Evolutionary conservation across 1,284 basidiomycete genomes (phyloP).

Genomic region (Sporisorium exsertum): DNA sequence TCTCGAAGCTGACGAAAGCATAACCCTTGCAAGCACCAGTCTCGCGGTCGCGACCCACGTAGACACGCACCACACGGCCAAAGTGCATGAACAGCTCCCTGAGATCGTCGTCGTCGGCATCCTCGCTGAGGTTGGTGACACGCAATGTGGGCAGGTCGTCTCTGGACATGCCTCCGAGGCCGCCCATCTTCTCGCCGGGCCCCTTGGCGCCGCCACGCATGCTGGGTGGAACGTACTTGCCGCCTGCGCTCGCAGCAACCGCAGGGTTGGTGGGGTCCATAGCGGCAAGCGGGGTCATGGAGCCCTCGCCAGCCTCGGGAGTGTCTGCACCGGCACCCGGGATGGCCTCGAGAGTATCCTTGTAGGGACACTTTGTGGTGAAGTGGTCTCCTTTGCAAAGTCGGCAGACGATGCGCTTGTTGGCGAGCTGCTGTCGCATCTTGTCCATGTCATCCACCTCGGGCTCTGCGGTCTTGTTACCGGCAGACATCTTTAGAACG

Average conservation of each 20-base stretch:
- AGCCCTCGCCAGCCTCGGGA: constrained; percentile 73
- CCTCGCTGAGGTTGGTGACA: constrained; percentile 95
- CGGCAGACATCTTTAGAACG: constrained; percentile 83
- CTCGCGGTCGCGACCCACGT: constrained; percentile 93
- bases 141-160: constrained; percentile 97
- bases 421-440: constrained; percentile 78
- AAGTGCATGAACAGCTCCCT: constrained; percentile 82
- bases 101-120: constrained; percentile 93
- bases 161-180: constrained; percentile 67
- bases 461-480: constrained; percentile 74
- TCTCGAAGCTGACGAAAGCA: constrained; percentile 94
- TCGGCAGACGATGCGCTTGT: constrained; percentile 89
- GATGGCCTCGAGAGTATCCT: constrained; percentile 81
- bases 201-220: constrained; percentile 78
- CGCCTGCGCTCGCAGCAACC: constrained; percentile 69
- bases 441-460: constrained; percentile 80
- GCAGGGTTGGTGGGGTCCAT: constrained; percentile 65
- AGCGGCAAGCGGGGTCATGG: constrained; percentile 70
- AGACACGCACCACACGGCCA: constrained; percentile 83
- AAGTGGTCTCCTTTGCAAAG: constrained; percentile 97
- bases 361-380: constrained; percentile 98
- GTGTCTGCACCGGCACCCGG: constrained; percentile 73
- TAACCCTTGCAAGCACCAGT: constrained; percentile 96
- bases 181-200: constrained; percentile 83
- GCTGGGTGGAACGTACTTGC: constrained; percentile 93